Evolutionary conservation across 257 asterid species (phyloP), one percentile per base, ranked within the genome.

Genomic region (Capsicum pubescens): DNA sequence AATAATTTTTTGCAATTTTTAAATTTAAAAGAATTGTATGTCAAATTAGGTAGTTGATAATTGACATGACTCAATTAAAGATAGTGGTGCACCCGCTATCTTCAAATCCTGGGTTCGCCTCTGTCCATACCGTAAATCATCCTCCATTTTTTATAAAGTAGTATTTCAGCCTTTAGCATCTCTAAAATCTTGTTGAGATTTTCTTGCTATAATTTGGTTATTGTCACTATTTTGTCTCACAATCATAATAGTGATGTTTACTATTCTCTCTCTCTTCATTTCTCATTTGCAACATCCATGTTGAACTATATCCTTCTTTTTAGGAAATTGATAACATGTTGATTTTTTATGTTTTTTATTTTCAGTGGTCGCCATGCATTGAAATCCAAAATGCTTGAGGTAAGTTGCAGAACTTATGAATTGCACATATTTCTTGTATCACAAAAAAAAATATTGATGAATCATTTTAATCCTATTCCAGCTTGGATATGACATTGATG

Each of bases 331-430:
- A 63, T 83, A 39, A 88, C 82, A 32, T 86, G 76, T 86, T 58
- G 79, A 86, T 26, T 2, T 72, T 10, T 87, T 87, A 39, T 72
- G 8, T 87, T 87, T 84, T 88, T 32, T 80, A 26, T 26, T 26
- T 26, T 77, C 95, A 95, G 98, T 90, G 99, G 98, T 21, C 97
- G 99, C 54, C 98, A 93, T 94, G 99, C 99, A 89, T 83, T 95
- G 92, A 94, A 92, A 90, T 90, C 95, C 79, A 95, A 95, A 89
- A 92, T 95, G 90, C 59, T 92, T 88, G 98, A 95, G 97, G 99
- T 95, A 83, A 79, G 85, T 83, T 81, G 84, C 79, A 80, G 83
- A 57, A 80, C 48, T 4, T 76, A 35, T 21, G 26, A 26, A 36
- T 52, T 52, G 9, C n/a, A 71, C 16, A 52, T 52, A 76, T 52